Conservation (phyloP, 306 rosid genomes). For the Dalbergia cultrata region DNA sequence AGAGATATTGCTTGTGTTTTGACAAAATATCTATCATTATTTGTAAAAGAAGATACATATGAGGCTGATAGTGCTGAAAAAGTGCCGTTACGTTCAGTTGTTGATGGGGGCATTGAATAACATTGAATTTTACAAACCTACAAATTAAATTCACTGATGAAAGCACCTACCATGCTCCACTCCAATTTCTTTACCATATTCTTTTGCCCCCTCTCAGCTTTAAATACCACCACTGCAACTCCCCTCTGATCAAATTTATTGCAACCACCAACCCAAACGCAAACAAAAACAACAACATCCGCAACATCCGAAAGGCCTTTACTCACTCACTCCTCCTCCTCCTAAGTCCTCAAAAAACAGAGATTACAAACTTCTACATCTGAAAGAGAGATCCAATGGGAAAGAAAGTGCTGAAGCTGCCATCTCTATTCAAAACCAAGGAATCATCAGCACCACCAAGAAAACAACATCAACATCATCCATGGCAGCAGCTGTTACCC, state of each 20-base stretch:
- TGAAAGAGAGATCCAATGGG: constrained; percentile 54
- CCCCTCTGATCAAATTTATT: constrained; percentile 53
- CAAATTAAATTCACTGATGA: constrained; percentile 64
- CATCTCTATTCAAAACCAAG: constrained; percentile 60
- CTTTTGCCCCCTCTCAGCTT: constrained; percentile 41
- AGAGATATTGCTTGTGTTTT: not conserved
- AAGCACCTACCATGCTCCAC: constrained; percentile 47
- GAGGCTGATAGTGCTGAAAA: constrained; percentile 47
- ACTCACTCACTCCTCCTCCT: not conserved
- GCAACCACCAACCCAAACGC: constrained; percentile 43
- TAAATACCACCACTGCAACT: constrained; percentile 43
- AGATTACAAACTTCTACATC: not conserved
- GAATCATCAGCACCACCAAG: constrained; percentile 3
- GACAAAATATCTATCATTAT: not conserved
- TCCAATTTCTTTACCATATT: constrained; percentile 53
- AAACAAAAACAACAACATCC: constrained; percentile 13
- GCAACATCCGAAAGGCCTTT: not conserved
- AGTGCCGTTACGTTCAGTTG: constrained; percentile 53
- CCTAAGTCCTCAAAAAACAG: no score
- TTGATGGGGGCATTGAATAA: constrained; percentile 60
- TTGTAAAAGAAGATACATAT: constrained; percentile 4
- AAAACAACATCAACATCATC: constrained; percentile 35
- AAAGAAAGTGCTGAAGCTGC: constrained; percentile 57
- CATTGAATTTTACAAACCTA: constrained; percentile 67
- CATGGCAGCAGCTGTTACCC: constrained; percentile 66